Percentiles rank a stretch among this genome's conserved stretches.
phyloP scores from a whole-genome alignment of 768 basidiomycete genomes.

The Pleurotus cornucopiae region DNA sequence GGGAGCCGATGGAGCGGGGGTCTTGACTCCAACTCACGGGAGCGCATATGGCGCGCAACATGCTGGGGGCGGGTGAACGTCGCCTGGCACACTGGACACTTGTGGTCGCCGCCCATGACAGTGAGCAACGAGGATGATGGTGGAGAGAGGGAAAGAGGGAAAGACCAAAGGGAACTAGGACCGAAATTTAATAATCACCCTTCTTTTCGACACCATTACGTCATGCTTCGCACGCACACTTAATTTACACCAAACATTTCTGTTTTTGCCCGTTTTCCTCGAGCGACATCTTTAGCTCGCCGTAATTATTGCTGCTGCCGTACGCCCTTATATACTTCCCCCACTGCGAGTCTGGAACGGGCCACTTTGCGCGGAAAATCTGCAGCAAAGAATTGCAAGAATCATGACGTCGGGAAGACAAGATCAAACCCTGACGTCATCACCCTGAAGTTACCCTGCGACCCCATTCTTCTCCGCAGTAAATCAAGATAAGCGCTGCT shows the following conservation, averaged over 20 bases:
- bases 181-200: neutral
- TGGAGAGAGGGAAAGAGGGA: neutral
- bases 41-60: conserved; percentile 88
- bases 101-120: conserved; percentile 76
- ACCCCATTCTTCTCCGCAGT: neutral
- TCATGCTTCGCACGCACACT: conserved; percentile 1
- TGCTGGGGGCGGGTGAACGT: conserved; percentile 88
- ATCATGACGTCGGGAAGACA: neutral
- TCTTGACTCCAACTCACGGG: conserved; percentile 54
- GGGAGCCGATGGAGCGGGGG: conserved; percentile 19
- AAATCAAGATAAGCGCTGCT: neutral
- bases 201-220: neutral
- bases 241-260: neutral
- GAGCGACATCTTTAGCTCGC: neutral
- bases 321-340: neutral
- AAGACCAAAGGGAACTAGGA: neutral
- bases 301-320: no score
- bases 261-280: neutral
- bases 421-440: neutral
- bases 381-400: neutral
- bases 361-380: neutral
- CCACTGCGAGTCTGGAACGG: neutral
- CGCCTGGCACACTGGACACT: conserved; percentile 82
- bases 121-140: neutral
- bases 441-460: neutral